Base-by-base conservation (phyloP, 495 filamentous ascomycete species). In the Hamigera avellanea region DNA sequence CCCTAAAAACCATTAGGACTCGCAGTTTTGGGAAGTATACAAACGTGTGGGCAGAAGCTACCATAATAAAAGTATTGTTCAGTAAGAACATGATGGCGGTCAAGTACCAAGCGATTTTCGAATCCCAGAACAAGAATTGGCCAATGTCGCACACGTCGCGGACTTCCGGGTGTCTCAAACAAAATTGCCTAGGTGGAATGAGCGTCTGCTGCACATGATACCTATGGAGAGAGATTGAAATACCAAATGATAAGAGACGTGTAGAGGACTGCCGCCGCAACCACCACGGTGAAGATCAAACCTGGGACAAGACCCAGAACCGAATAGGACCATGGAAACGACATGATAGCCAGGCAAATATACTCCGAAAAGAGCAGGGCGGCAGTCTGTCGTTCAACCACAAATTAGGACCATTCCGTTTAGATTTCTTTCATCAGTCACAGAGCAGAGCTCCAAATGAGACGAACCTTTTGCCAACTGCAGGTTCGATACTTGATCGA, bases 261-360 rank as follows among this genome's bases (percentile, higher is more conserved):
- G 49, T 93, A 93, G 9, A 91, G 58, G 7, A 93, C 86, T 14
- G 83, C 48, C 13, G 49, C 69, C 6, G 86, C 83, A 35, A 85
- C 71, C 18, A 86, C 73, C 2, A 84, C 67, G 0, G 86, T 93
- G 45, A 91, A 49, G 41, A 93, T 88, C 41, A 93, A 53, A 28
- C 85, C 85, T 0, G 86, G 86, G n/a, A 91, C 83, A 17, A 93
- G 69, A 8, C 86, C 86, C 14, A 93, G 70, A 25, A 86, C 64
- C 6, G 84, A 84, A 60, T 93, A 93, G 0, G 84, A 88, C 67
- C 80, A 91, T 1, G 86, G 86, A 51, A 93, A 93, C 14, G 82
- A 88, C 86, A 93, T 93, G 49, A 93, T 93, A 26, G 86, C 85
- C 66, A 93, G 57, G 59, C 85, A 93, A 35, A 93, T 93, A 48